Percentiles rank a stretch among this genome's conserved stretches.
Evolutionary conservation across 371 early-diverging fungal species (phyloP).

Genomic region (Mortierella sp.): DNA sequence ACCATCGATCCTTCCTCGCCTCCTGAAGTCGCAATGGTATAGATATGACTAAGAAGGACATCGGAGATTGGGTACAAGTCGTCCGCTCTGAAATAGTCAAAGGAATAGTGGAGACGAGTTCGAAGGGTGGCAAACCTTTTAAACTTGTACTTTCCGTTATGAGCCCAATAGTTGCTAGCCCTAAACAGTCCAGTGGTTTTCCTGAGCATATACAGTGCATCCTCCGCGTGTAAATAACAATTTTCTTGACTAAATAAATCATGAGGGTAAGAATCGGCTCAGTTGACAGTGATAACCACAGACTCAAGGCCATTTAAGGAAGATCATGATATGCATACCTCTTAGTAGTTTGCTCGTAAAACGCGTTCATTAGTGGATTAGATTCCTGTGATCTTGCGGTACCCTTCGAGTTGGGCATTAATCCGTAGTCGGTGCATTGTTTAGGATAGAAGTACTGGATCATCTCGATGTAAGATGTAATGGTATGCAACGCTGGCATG

Average conservation of each 20-base stretch:
- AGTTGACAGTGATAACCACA: not conserved
- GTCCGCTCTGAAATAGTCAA: not conserved
- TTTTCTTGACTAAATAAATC: not conserved
- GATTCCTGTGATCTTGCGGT: not conserved
- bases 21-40: not conserved
- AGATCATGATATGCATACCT: not conserved
- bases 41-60: not conserved
- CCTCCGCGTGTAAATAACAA: not conserved
- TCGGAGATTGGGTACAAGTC: not conserved
- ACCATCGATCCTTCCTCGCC: not conserved
- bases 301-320: too few species aligned
- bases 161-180: not conserved
- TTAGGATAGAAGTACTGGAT: not conserved
- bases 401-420: not conserved
- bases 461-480: not conserved
- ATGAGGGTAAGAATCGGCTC: not conserved
- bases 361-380: not conserved
- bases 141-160: not conserved
- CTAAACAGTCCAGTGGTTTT: not conserved
- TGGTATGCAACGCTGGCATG: not conserved
- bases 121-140: not conserved
- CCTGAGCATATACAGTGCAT: not conserved
- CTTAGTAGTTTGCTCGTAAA: not conserved
- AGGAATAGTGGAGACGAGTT: not conserved
- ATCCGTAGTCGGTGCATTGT: not conserved